Base-by-base conservation (phyloP, 2,329 filamentous ascomycete species). In the Colletotrichum musae region DNA sequence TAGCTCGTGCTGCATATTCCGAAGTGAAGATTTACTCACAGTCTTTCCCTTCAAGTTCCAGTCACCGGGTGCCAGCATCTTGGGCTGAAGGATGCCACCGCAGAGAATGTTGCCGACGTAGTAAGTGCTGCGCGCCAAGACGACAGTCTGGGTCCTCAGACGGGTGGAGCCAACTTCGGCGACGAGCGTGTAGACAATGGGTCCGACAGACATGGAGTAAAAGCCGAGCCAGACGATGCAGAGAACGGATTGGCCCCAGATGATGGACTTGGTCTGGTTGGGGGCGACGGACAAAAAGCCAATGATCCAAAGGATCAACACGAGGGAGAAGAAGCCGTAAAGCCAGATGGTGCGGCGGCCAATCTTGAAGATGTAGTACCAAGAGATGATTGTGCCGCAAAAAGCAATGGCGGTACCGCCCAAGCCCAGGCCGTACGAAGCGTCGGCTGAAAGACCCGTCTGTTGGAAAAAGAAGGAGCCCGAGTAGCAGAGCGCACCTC, bases 381-480 rank as follows among this genome's bases (percentile, higher is more conserved):
- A 85, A 2, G 83, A 85, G 56, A 84, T 70, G 28, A 83, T 73
- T 52, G 80, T 80, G 2, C 85, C 81, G 41, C 81, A 32, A 47
- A 85, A 84, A 13, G 82, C 83, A 51, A 85, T 78, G 4, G 78
- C 79, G 12, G 80, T 83, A 39, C 82, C 82, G 4, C 79, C 81
- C 6, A 86, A 76, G 21, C 78, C 76, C 68, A 86, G 80, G 48
- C 77, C 79, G 70, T 83, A 85, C 0, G 82, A 78, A 3, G 78
- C 75, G 5, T 75, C 71, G 36, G 77, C 68, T 39, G 75, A 67
- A 57, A 85, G 79, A 56, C 85, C 84, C 1, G 82, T 79, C 71
- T 84, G 82, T 52, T 82, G 78, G 76, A 84, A 85, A 76, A 86
- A 86, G 77, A 83, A 85, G 28, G 81, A 81, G 12, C 80, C 80